These are phyloP conservation scores for Nakazawaea pomicola DNA, from an alignment of 805 yeast species.

Conservation along the genomic window DNA sequence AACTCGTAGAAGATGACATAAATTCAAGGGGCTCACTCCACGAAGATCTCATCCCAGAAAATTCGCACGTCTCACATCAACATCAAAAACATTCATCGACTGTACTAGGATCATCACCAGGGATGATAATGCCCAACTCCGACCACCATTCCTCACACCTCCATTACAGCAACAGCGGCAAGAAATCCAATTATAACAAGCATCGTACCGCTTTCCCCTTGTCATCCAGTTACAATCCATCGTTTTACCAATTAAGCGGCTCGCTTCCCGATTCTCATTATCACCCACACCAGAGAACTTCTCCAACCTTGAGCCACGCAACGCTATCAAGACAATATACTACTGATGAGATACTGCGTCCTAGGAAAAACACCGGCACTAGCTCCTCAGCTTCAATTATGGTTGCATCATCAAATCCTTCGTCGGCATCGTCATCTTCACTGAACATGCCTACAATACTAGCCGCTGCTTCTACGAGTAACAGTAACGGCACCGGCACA, in stretches of 20 bases:
- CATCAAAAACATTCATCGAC: slow-evolving; percentile 12
- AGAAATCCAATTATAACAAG: slow-evolving; percentile 5
- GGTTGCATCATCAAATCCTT: background rate
- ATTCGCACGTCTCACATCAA: slow-evolving; percentile 3
- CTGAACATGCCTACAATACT: no score
- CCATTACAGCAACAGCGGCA: no score
- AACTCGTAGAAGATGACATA: slow-evolving; percentile 42
- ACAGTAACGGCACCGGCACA: no score
- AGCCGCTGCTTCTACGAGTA: no score
- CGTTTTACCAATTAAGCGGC: slow-evolving; percentile 21
- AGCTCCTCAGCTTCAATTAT: background rate
- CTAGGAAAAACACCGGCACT: slow-evolving; percentile 5
- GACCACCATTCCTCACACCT: slow-evolving; percentile 14
- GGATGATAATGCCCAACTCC: slow-evolving; percentile 9
- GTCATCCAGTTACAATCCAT: slow-evolving; percentile 19
- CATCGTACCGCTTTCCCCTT: slow-evolving; percentile 12
- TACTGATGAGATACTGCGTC: background rate
- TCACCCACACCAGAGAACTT: slow-evolving; percentile 7
- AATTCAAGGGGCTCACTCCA: slow-evolving; percentile 23
- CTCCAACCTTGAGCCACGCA: slow-evolving; percentile 10
- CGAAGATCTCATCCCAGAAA: slow-evolving; percentile 3
- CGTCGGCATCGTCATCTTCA: background rate
- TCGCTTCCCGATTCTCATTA: slow-evolving; percentile 20
- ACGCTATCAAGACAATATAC: slow-evolving; percentile 6
- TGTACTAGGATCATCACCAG: slow-evolving; percentile 20